phyloP scores from a whole-genome alignment of 257 asterid genomes.

The Capsicum pubescens region DNA sequence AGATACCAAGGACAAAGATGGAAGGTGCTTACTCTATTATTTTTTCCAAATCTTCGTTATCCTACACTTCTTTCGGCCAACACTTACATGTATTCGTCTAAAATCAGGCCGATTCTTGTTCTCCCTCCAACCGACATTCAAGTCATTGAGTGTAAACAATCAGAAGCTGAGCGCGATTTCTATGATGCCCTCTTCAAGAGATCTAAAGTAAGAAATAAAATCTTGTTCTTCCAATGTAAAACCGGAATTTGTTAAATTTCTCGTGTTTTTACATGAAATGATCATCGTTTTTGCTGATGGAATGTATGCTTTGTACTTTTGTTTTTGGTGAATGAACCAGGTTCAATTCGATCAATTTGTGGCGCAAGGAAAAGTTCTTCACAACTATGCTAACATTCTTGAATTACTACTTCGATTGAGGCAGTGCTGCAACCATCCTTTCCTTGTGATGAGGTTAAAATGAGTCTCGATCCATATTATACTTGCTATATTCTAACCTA shows the following conservation, averaged over 20 bases:
- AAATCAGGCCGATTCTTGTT: slow-evolving; percentile 74
- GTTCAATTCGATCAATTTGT: slow-evolving; percentile 81
- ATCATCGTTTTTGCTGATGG: not conserved
- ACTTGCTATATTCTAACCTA: not conserved
- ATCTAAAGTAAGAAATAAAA: slow-evolving; percentile 62
- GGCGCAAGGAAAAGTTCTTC: slow-evolving; percentile 90
- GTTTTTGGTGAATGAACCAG: slow-evolving; percentile 47
- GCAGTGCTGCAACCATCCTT: slow-evolving; percentile 93
- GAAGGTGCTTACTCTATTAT: slow-evolving; percentile 53
- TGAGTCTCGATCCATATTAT: not conserved
- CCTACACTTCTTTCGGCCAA: not conserved
- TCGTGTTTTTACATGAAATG: not conserved
- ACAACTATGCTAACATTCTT: slow-evolving; percentile 83
- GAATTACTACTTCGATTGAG: slow-evolving; percentile 82
- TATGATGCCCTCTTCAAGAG: slow-evolving; percentile 81
- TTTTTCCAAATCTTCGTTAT: not conserved
- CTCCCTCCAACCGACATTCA: slow-evolving; percentile 86
- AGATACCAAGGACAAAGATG: slow-evolving; percentile 78
- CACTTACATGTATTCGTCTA: slow-evolving; percentile 25
- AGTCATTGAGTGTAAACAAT: slow-evolving; percentile 66
- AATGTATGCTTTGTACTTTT: not conserved
- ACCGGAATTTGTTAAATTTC: not conserved
- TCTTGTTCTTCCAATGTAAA: not conserved
- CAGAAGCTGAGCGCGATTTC: slow-evolving; percentile 75
- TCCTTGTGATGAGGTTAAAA: slow-evolving; percentile 81